A percentile compares a stretch with the other conserved stretches of the same genome.
phyloP scores from a whole-genome alignment of 2,329 filamentous ascomycete genomes.

The Xylariaceae sp. region DNA sequence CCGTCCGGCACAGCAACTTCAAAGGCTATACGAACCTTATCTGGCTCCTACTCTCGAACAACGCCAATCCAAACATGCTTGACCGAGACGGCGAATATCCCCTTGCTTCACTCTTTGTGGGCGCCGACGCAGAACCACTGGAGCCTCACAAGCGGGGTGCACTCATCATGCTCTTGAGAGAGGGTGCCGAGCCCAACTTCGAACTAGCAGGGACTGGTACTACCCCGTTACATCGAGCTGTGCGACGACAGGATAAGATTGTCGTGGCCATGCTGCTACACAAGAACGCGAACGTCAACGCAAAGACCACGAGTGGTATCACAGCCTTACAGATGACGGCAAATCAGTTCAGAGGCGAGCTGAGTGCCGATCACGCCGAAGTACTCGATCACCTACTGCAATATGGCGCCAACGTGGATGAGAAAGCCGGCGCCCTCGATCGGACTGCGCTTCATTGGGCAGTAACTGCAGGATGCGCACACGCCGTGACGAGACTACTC shows the following conservation, averaged over 20 bases:
- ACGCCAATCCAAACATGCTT: slow-evolving; percentile 1
- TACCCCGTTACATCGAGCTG: slow-evolving; percentile 8
- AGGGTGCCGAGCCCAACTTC: slow-evolving; percentile 7
- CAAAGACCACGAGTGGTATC: slow-evolving; percentile 4
- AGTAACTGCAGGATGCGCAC: slow-evolving; percentile 2
- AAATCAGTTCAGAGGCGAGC: slow-evolving; percentile 10
- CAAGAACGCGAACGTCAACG: slow-evolving; percentile 6
- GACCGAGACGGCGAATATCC: slow-evolving; percentile 8
- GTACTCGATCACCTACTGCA: slow-evolving; percentile 7
- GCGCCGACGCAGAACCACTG: slow-evolving; percentile 2
- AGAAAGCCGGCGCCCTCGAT: slow-evolving; percentile 5
- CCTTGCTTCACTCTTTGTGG: slow-evolving; percentile 7
- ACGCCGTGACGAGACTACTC: slow-evolving; percentile 6
- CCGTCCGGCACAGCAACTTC: slow-evolving; percentile 11
- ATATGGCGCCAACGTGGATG: slow-evolving; percentile 2
- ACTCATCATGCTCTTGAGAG: slow-evolving; percentile 8
- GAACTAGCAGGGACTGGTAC: slow-evolving; percentile 5
- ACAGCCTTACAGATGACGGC: slow-evolving; percentile 10
- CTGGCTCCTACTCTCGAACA: slow-evolving; percentile 11
- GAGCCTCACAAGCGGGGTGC: slow-evolving; percentile 5
- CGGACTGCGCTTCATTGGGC: slow-evolving; percentile 8
- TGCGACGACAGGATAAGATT: slow-evolving; percentile 8
- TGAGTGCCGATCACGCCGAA: slow-evolving; percentile 5
- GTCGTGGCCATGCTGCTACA: slow-evolving; percentile 7
- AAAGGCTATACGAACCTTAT: slow-evolving; percentile 16